Conservation (phyloP, 2,329 filamentous ascomycete species). For the Aspergillus latus region DNA sequence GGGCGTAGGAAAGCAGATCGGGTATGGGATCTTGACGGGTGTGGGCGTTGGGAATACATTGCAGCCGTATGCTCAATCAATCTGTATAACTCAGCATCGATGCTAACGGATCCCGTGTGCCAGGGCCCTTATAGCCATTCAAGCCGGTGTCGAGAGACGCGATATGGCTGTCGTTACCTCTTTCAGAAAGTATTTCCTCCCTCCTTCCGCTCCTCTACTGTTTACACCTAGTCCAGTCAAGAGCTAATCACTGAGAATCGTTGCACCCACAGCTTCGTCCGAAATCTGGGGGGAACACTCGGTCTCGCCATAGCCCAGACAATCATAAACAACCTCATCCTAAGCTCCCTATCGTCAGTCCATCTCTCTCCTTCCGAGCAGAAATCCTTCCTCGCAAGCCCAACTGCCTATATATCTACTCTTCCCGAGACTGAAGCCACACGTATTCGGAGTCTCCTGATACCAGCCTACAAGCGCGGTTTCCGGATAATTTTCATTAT, state of each 20-base stretch:
- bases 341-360: conserved; percentile 28
- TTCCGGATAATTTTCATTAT: conserved; percentile 45
- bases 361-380: conserved; percentile 24
- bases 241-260: background rate
- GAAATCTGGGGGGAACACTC: conserved; percentile 44
- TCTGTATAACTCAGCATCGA: background rate
- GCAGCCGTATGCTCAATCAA: conserved; percentile 39
- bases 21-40: conserved; percentile 55
- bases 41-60: conserved; percentile 55
- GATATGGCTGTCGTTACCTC: conserved; percentile 45
- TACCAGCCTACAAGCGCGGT: conserved; percentile 39
- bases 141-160: conserved; percentile 40
- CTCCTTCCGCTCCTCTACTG: background rate
- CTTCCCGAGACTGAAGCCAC: conserved; percentile 26
- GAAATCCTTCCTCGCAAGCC: conserved; percentile 31
- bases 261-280: background rate
- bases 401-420: conserved; percentile 30
- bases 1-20: conserved; percentile 54
- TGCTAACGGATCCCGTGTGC: background rate
- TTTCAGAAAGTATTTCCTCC: conserved; percentile 32
- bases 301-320: conserved; percentile 43
- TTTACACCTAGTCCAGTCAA: too few relatives aligned
- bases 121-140: conserved; percentile 40
- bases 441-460: conserved; percentile 29
- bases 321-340: conserved; percentile 40